A percentile compares a stretch with the other conserved stretches of the same genome.
phyloP scores from a whole-genome alignment of 2,329 filamentous ascomycete species.

The Plectosphaerella sp. region DNA sequence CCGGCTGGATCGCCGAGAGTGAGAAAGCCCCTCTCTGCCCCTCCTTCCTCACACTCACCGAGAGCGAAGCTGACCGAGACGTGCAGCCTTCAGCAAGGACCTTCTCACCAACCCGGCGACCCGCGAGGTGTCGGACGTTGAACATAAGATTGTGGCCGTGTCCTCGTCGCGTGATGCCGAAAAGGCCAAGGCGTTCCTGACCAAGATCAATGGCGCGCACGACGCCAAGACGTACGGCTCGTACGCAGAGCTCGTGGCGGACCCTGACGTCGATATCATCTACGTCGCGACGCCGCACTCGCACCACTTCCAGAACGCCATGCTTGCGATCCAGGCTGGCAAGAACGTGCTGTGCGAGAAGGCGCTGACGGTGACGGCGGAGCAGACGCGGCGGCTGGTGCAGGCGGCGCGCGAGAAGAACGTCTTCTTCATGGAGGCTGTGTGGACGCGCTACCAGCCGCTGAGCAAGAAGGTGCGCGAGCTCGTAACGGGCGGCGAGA shows the following conservation, averaged over 20 bases:
- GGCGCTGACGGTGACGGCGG: conserved; percentile 78
- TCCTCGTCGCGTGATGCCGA: conserved; percentile 71
- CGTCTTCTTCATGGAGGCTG: conserved; percentile 78
- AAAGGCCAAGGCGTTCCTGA: conserved; percentile 69
- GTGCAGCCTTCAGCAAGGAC: conserved; percentile 65
- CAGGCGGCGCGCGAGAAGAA: conserved; percentile 69
- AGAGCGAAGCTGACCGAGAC: conserved; percentile 1
- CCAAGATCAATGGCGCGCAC: conserved; percentile 62
- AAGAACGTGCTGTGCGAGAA: conserved; percentile 93
- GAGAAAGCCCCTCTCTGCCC: conserved; percentile 14
- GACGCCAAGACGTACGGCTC: conserved; percentile 71
- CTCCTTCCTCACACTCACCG: not conserved
- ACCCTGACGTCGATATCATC: conserved; percentile 76
- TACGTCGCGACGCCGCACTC: conserved; percentile 90
- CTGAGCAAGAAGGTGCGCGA: conserved; percentile 72
- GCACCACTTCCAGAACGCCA: conserved; percentile 87
- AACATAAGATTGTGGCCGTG: conserved; percentile 73
- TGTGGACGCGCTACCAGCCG: conserved; percentile 88
- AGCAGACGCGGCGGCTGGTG: conserved; percentile 68
- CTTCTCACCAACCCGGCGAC: conserved; percentile 68
- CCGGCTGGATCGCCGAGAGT: conserved; percentile 55
- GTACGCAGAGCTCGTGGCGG: conserved; percentile 75
- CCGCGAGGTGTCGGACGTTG: conserved; percentile 67
- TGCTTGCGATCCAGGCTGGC: conserved; percentile 76
- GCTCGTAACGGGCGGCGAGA: conserved; percentile 49